Evolutionary conservation across 768 basidiomycete species (phyloP).

Genomic region (Xerocomus brunneocitrinus): DNA sequence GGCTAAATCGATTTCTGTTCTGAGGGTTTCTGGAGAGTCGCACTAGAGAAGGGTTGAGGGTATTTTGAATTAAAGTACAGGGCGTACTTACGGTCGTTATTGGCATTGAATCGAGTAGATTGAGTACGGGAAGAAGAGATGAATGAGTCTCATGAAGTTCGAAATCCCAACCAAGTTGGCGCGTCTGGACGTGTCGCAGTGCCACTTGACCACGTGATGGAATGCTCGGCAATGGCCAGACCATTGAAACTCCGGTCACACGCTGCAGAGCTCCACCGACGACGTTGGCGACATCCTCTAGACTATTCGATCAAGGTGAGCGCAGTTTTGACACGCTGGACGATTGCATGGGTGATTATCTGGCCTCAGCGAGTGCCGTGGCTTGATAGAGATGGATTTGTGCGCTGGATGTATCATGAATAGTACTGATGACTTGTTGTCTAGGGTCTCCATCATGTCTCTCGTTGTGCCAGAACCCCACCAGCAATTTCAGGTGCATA

Average conservation of each 20-base stretch:
- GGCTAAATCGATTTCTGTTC: conserved; percentile 40
- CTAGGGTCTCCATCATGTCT: conserved; percentile 60
- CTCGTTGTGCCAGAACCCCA: conserved; percentile 95
- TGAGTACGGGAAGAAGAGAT: not conserved
- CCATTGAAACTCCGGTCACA: conserved; percentile 23
- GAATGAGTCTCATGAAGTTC: conserved; percentile 14
- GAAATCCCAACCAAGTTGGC: conserved; percentile 11
- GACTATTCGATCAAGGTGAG: conserved; percentile 26
- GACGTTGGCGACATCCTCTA: conserved; percentile 16
- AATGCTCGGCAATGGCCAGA: conserved; percentile 17
- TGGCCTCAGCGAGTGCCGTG: not conserved
- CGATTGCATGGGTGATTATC: not conserved
- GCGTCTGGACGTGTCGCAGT: conserved; percentile 20
- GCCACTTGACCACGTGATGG: conserved; percentile 24
- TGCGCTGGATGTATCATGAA: conserved; percentile 21
- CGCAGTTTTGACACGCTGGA: not conserved
- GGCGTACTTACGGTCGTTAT: conserved; percentile 23
- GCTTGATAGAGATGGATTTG: not conserved
- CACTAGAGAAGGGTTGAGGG: conserved; percentile 27
- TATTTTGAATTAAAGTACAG: not conserved
- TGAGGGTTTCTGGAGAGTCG: conserved; percentile 26
- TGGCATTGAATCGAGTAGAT: conserved; percentile 20
- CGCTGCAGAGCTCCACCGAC: conserved; percentile 2
- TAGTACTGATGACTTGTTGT: conserved; percentile 12
- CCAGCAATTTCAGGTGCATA: conserved; percentile 85